These are phyloP conservation scores for Quercus phellos DNA, from an alignment of 331 rosid species.

Conservation along the genomic window DNA sequence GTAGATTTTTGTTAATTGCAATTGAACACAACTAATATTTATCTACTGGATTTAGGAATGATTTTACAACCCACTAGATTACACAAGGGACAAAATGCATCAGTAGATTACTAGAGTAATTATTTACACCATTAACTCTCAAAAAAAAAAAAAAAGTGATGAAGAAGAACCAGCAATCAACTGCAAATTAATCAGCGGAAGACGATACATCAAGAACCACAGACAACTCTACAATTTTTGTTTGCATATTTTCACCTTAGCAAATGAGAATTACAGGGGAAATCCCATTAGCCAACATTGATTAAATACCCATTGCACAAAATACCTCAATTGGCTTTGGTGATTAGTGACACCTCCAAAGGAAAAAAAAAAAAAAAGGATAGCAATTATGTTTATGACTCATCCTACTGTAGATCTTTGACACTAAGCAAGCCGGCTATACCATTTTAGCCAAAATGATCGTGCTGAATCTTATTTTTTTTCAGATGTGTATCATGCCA, in stretches of 20 bases:
- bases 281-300: background rate
- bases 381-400: background rate
- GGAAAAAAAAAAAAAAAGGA: background rate
- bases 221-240: background rate
- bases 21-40: background rate
- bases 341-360: background rate
- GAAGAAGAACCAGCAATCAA: background rate
- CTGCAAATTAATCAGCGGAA: background rate
- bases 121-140: background rate
- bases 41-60: background rate
- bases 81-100: background rate
- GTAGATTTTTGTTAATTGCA: background rate
- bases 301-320: background rate
- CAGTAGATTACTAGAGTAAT: background rate
- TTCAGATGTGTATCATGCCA: conserved; percentile 50
- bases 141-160: no score
- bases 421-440: background rate
- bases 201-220: background rate
- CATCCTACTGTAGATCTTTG: background rate
- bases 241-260: background rate
- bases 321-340: background rate
- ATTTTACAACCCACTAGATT: background rate
- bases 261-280: background rate
- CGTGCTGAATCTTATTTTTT: conserved; percentile 33
- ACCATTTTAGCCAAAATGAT: background rate